Base-by-base conservation (phyloP, 2,329 filamentous ascomycete genomes). In the Dactylella cylindrospora region DNA sequence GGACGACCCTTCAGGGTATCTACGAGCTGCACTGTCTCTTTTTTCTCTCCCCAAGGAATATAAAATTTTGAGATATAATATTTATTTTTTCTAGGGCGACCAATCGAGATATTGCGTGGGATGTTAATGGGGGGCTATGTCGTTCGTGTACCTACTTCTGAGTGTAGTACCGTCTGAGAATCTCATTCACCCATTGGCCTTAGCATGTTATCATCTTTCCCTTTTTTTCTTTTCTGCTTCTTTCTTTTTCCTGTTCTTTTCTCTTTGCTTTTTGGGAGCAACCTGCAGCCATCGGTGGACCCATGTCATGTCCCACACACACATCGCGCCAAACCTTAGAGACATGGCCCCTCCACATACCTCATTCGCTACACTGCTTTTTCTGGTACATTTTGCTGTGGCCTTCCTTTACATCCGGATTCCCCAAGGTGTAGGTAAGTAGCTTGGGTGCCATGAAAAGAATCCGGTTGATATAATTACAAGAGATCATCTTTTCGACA, bases 291-390 rank as follows among this genome's bases (percentile, higher is more conserved):
- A 33, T 55, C 41, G 51, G 43, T 46, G 35, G 25, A 50, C 52
- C 52, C 52, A 49, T 57, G 52, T 31, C 15, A 35, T 45, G 54
- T 47, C 47, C 47, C 55, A 61, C 40, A 15, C 45, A 35, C 32
- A 40, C 52, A 28, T 28, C 47, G 55, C 55, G 55, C 55, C 55
- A 61, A 61, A 61, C 55, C n/a, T n/a, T n/a, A n/a, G 53, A 61
- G 55, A 61, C 55, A 61, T 52, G 41, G n/a, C 47, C 55, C 54
- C 55, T 61, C 55, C 55, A 61, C 55, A 61, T 61, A 61, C 55
- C 55, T 61, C 43, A 61, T 53, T 61, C 47, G 47, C 47, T 61
- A 32, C 41, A 29, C 47, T 28, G 26, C 40, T 17, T 39, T 45
- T 28, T 47, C 43, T 47, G 40, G 46, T 35, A 25, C 43, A n/a